Base-by-base conservation (phyloP, 2,329 filamentous ascomycete genomes). In the Knufia fluminis region DNA sequence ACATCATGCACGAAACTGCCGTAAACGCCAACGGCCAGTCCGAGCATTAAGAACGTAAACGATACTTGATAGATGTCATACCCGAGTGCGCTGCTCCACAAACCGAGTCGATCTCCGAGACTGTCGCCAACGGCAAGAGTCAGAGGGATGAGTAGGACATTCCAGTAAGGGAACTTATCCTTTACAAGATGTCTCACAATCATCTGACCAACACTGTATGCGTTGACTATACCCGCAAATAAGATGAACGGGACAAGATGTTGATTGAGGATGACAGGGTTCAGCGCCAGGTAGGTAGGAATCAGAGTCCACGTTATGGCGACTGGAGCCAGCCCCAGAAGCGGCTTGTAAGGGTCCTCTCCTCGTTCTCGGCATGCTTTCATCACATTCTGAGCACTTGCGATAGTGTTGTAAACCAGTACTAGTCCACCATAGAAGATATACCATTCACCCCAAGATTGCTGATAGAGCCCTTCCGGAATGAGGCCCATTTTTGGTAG, bases 1-100 rank as follows among this genome's bases (percentile, higher is more conserved):
- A 97, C 90, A 65, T 97, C 92, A 26, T 94, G 68, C 50, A 97
- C 88, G 66, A 98, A 98, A 66, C 89, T 95, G 52, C 88, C 90
- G 69, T 98, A 96, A n/a, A 97, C 82, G 28, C 92, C 92, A 42
- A 95, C 66, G 0, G 85, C 85, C 52, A 87, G 71, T 20, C 92
- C 92, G 20, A 97, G 71, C 71, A 90, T 91, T 63, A 82, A 78
- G 68, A 95, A 97, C 64, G 95, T 79, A 67, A 90, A 95, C 2
- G 87, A 85, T 43, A 95, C 84, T 70, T 96, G 89, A 66, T 94
- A 94, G n/a, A 84, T 79, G 45, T 75, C 85, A 54, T 79, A 73
- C 20, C 86, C 86, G 4, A 94, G 73, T 2, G 80, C 79, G 61
- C 81, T 86, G 1, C 85, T 83, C 87, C 87, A 91, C 22, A 85